Evolutionary conservation across 371 early-diverging fungal genomes (phyloP), one percentile per base, ranked within the genome.

Genomic region (Syncephalastrum monosporum): DNA sequence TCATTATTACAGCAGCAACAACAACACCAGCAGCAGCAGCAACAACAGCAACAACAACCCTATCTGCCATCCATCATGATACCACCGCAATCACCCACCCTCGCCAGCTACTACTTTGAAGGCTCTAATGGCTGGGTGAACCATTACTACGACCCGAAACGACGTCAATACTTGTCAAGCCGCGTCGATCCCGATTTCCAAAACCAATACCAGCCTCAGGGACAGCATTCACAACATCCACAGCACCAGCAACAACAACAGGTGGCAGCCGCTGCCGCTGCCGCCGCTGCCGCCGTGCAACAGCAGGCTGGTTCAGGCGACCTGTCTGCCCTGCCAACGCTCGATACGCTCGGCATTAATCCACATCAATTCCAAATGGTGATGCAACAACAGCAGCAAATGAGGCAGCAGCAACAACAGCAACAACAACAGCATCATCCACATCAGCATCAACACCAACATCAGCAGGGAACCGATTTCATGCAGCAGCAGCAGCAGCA

Each of bases 51-150:
- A 21, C 60, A 59, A 29, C 66, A 68, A 10, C 48, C 41, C 42
- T 56, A 61, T 45, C 57, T 53, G 12, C 80, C 81, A 10, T 69
- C 75, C 21, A 75, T 78, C 19, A 78, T 78, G 79, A 66, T 75
- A 1, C 79, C 79, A 42, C 79, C 79, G 4, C 79, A 75, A 56
- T 74, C 75, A 23, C 79, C 79, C 12, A 78, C 79, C 6, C 42
- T 78, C n/a, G 73, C 79, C 5, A 78, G 71, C 24, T 78, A 78
- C 47, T 69, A 71, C 55, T 75, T 73, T 63, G 75, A 78, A 67
- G 63, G 63, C 0, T 55, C 61, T 3, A 71, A 69, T 60, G 68
- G 71, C 4, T 78, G 79, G 79, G 68, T 75, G 4, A 71, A 73
- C 53, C 72, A 75, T 43, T 78, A 75, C 50, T 68, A 74, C 55